Evolutionary conservation across 306 rosid species (phyloP), one percentile per base, ranked within the genome.

Genomic region (Pachyrhizus erosus): DNA sequence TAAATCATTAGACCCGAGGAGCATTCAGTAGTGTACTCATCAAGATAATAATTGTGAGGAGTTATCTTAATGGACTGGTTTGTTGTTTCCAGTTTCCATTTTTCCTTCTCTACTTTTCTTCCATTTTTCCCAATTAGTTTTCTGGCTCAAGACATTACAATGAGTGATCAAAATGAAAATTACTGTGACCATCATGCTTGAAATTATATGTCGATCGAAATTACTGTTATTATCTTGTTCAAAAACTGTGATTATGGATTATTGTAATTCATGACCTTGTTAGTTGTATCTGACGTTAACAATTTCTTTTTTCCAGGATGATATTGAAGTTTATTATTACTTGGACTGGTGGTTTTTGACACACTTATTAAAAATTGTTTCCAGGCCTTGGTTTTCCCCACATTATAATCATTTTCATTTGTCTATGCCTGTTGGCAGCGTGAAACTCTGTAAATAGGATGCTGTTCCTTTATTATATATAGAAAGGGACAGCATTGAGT

Each of bases 361-460:
- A 55, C 72, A 58, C 24, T 40, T 78, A 24, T 65, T 71, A 14
- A 55, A 45, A 68, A 62, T 68, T 76, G 80, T 80, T 79, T 72
- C 70, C 67, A 37, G 83, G 83, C 75, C 81, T 29, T 85, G 85
- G 58, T 68, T 88, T 81, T 78, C 61, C 26, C 81, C 81, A 58
- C 70, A 15, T 76, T 70, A 85, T 49, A 62, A 82, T 78, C 72
- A 76, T 79, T 84, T 89, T 88, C 80, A 75, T 78, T 83, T 82
- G 83, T 87, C 81, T 83, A 67, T 84, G 91, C 88, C 87, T 40
- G 57, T 82, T 69, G 86, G 85, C 90, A 71, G 85, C 91, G 89
- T 84, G 90, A 87, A 78, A 87, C 83, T 81, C 11, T 85, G 93
- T 90, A 92, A 86, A 90, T 92, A 92, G 91, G 74, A 77, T 85